phyloP scores from a whole-genome alignment of 495 filamentous ascomycete species.

The Penicillium goetzii region DNA sequence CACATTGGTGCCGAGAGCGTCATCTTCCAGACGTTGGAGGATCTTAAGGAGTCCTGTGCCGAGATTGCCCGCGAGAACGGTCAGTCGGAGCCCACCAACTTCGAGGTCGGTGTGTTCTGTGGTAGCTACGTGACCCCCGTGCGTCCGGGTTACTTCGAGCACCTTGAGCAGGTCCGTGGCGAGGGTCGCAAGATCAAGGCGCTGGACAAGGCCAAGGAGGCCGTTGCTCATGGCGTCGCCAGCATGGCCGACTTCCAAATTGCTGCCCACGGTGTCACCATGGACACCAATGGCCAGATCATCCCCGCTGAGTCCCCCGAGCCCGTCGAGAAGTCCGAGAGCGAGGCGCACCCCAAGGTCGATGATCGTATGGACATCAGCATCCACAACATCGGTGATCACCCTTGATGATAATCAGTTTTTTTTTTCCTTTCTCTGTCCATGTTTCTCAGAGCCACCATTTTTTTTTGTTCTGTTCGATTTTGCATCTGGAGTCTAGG shows the following conservation, averaged over 20 bases:
- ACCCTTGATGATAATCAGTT: conserved; percentile 34
- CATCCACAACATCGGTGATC: conserved; percentile 62
- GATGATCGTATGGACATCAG: conserved; percentile 63
- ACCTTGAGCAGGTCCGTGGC: conserved; percentile 75
- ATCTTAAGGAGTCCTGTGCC: conserved; percentile 79
- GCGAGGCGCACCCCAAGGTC: conserved; percentile 46
- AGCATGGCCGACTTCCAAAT: conserved; percentile 64
- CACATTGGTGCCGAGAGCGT: conserved; percentile 91
- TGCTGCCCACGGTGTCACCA: conserved; percentile 63
- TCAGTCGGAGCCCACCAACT: conserved; percentile 58
- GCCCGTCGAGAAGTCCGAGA: conserved; percentile 7
- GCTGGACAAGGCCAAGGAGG: conserved; percentile 68
- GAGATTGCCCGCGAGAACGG: conserved; percentile 63
- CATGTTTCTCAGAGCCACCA: conserved; percentile 9
- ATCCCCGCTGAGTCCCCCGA: conserved; percentile 45
- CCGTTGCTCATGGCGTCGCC: conserved; percentile 67
- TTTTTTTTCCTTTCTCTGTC: conserved; percentile 18
- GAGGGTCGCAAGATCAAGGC: conserved; percentile 74
- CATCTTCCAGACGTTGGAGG: conserved; percentile 85
- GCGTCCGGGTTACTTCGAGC: conserved; percentile 81
- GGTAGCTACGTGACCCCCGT: conserved; percentile 89
- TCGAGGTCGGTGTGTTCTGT: conserved; percentile 97
- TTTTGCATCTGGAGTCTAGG: conserved; percentile 29
- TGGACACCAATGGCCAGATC: conserved; percentile 59
- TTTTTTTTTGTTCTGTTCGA: conserved; percentile 11